A percentile compares a stretch with the other conserved stretches of the same genome.
Evolutionary conservation across 2,329 filamentous ascomycete species (phyloP).

Genomic region (Graphiopsis chlorocephala): DNA sequence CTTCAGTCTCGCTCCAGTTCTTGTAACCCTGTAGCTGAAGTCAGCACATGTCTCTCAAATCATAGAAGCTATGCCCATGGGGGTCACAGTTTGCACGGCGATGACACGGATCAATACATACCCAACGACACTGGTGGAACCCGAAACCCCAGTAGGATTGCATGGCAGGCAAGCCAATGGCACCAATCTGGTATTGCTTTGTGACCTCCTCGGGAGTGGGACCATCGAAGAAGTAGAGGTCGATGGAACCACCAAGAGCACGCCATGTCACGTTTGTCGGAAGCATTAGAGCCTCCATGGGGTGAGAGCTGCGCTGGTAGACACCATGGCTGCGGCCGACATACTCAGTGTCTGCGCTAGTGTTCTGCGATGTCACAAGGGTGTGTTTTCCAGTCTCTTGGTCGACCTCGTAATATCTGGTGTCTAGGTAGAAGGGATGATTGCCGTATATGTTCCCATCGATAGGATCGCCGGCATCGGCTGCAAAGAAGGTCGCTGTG

Average conservation of each 20-base stretch:
- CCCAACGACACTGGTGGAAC: slow-evolving; percentile 78
- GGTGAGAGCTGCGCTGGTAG: slow-evolving; percentile 73
- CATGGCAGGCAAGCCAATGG: slow-evolving; percentile 62
- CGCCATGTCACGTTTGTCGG: slow-evolving; percentile 68
- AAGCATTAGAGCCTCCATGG: slow-evolving; percentile 67
- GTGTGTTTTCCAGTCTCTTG: slow-evolving; percentile 43
- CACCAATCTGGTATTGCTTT: slow-evolving; percentile 65
- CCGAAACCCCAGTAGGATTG: slow-evolving; percentile 78
- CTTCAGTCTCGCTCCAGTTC: slow-evolving; percentile 66
- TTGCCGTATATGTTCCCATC: slow-evolving; percentile 70
- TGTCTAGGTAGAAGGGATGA: slow-evolving; percentile 78
- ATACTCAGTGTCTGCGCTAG: slow-evolving; percentile 55
- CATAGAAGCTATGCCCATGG: neutral
- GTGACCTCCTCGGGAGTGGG: slow-evolving; percentile 67
- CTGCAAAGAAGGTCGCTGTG: slow-evolving; percentile 66
- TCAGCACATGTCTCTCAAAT: neutral
- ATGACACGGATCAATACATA: neutral
- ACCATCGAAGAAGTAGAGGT: slow-evolving; percentile 76
- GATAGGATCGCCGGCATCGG: slow-evolving; percentile 64
- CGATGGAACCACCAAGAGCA: slow-evolving; percentile 71
- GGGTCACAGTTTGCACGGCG: neutral
- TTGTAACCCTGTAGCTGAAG: slow-evolving; percentile 55
- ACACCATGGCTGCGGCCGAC: slow-evolving; percentile 71
- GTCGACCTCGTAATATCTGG: slow-evolving; percentile 65
- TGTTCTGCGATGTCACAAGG: slow-evolving; percentile 54